Evolutionary conservation across 2,329 filamentous ascomycete species (phyloP).

Genomic region (Hymenoscyphus fraxineus): DNA sequence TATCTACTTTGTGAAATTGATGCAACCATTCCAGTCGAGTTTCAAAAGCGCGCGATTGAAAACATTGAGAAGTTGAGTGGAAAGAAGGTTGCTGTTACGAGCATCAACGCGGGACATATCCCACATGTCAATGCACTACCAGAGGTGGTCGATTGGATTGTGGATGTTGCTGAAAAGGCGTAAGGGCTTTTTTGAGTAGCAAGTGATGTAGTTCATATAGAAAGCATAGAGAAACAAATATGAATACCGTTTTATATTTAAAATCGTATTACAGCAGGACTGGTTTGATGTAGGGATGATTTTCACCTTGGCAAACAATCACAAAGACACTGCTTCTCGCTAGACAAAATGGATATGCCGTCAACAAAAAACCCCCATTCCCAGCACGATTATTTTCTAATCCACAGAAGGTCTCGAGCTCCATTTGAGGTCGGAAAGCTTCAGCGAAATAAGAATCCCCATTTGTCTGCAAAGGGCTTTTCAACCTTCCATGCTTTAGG

Average conservation of each 20-base stretch:
- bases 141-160: conserved; percentile 31
- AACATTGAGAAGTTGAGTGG: conserved; percentile 37
- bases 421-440: background rate
- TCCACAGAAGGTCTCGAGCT: background rate
- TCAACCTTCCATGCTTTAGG: conserved; percentile 5
- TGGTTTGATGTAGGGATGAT: too few relatives aligned
- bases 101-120: conserved; percentile 36
- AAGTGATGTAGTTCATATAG: too few relatives aligned
- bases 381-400: too few relatives aligned
- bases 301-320: too few relatives aligned
- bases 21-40: conserved; percentile 30
- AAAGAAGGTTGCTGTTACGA: conserved; percentile 39
- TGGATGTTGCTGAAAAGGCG: conserved; percentile 13
- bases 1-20: conserved; percentile 41
- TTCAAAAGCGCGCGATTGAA: conserved; percentile 36
- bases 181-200: background rate
- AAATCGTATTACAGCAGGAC: too few relatives aligned
- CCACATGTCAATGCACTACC: conserved; percentile 31
- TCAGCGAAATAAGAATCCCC: conserved; percentile 12
- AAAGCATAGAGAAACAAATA: too few relatives aligned
- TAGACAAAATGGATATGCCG: too few relatives aligned
- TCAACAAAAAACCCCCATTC: too few relatives aligned
- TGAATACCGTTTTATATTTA: too few relatives aligned
- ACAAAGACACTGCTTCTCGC: too few relatives aligned
- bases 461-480: conserved; percentile 8